A percentile compares a stretch with the other conserved stretches of the same genome.
phyloP scores from a whole-genome alignment of 163 green algal genomes.

The Scenedesmus sp. region DNA sequence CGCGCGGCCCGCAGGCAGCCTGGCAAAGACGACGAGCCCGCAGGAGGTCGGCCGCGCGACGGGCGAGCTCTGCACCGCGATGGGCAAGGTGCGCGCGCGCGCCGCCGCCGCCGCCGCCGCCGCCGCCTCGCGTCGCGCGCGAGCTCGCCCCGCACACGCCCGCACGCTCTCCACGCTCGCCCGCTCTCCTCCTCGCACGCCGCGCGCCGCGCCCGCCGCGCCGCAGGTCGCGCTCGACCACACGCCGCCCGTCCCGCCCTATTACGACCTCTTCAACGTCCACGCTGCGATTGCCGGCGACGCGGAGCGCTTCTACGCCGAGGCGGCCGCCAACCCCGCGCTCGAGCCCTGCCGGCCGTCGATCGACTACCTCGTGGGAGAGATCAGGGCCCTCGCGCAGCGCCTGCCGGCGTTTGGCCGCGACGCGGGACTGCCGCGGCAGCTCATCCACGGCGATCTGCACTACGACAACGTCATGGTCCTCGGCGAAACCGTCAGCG shows the following conservation, averaged over 20 bases:
- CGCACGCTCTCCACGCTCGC: no score
- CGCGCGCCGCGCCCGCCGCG: no score
- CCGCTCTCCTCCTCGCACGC: no score
- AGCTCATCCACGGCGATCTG: slow-evolving; percentile 65
- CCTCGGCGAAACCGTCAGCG: slow-evolving; percentile 52
- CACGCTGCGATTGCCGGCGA: slow-evolving; percentile 59
- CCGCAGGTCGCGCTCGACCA: slow-evolving; percentile 21
- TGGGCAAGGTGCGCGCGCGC: no score
- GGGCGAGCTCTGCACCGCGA: slow-evolving; percentile 61
- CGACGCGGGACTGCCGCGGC: not conserved
- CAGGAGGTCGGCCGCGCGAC: slow-evolving; percentile 63
- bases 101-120: no score
- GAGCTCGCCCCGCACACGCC: no score
- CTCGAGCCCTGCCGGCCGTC: slow-evolving; percentile 5
- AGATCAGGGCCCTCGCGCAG: slow-evolving; percentile 36
- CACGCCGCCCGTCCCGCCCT: slow-evolving; percentile 55
- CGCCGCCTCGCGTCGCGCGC: no score
- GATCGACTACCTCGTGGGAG: slow-evolving; percentile 43
- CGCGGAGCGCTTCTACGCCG: slow-evolving; percentile 49
- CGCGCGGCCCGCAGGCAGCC: not conserved
- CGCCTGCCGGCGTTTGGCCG: slow-evolving; percentile 37
- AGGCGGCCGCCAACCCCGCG: slow-evolving; percentile 30
- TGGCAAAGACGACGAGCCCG: slow-evolving; percentile 65
- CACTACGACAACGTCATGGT: slow-evolving; percentile 69
- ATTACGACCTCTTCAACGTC: slow-evolving; percentile 55